Evolutionary conservation across 768 basidiomycete genomes (phyloP), one percentile per base, ranked within the genome.

Genomic region (Daedaleopsis nitida): DNA sequence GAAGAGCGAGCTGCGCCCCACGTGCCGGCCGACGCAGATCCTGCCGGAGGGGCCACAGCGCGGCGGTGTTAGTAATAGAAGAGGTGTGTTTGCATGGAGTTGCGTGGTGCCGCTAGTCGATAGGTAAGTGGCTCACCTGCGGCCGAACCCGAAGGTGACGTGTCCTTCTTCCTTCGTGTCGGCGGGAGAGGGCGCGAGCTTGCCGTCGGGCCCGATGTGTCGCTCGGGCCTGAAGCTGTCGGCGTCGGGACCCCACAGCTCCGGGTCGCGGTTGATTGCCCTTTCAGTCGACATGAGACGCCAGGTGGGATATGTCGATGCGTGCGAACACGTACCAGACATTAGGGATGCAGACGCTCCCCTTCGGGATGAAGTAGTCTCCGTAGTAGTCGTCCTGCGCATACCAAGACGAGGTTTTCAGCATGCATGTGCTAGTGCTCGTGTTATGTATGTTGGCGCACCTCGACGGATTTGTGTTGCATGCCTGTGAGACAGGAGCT

Each of bases 221-320:
- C 66, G 50, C 19, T 65, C 64, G 2, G 66, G 66, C 32, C 44
- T 56, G 57, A 56, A 68, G 38, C 60, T 52, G 16, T 49, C 56
- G 17, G 64, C 59, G 32, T 65, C 58, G 32, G 17, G 50, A 24
- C 59, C 64, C 66, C 60, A 62, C 14, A 62, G 50, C 63, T 80
- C 83, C 21, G 82, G 73, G 23, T 81, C 79, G 0, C 83, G 84
- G 48, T 80, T 76, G 67, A 86, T 84, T 17, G 63, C 66, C 14
- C 72, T 65, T 0, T 16, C 82, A 82, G 79, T 65, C 75, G 39
- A 42, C 84, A 17, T 63, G 66, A 35, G 65, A 32, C n/a, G 27
- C 27, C 39, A 7, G 77, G 78, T 60, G 83, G 78, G 47, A 79
- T 81, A n/a, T 82, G 73, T 49, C 83, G 80, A 1, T 6, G 32